Conservation (phyloP, 2,329 filamentous ascomycete genomes). For the Plenodomus biglobosus region DNA sequence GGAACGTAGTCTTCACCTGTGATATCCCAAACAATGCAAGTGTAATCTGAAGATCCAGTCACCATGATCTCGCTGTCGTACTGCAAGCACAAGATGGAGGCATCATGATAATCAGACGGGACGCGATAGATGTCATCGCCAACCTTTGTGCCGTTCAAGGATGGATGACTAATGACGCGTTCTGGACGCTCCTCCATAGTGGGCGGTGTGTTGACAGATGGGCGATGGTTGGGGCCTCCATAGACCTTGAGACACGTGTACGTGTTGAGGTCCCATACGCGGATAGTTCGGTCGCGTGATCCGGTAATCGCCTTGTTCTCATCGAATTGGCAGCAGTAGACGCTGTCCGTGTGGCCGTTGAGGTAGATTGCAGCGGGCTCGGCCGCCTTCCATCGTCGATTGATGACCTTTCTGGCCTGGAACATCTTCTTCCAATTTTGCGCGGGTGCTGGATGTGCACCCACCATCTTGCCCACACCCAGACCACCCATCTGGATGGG, state of each 20-base stretch:
- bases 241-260: conserved; percentile 84
- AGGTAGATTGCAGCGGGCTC: conserved; percentile 83
- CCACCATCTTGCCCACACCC: conserved; percentile 55
- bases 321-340: conserved; percentile 98
- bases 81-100: conserved; percentile 91
- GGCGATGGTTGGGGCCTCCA: conserved; percentile 69
- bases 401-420: conserved; percentile 72
- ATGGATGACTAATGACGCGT: conserved; percentile 49
- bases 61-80: conserved; percentile 93
- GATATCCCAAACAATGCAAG: conserved; percentile 89
- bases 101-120: conserved; percentile 70
- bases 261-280: conserved; percentile 92
- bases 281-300: conserved; percentile 91
- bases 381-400: conserved; percentile 76
- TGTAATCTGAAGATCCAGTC: conserved; percentile 89
- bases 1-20: conserved; percentile 66
- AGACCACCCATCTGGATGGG: conserved; percentile 54
- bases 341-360: conserved; percentile 90
- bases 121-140: conserved; percentile 52
- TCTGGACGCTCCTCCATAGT: conserved; percentile 46
- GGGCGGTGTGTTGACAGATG: conserved; percentile 50
- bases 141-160: conserved; percentile 51
- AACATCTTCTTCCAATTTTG: conserved; percentile 90
- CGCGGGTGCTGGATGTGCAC: conserved; percentile 50
- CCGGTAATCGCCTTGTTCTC: conserved; percentile 98